Conservation (phyloP, 192 early-diverging fungal species). For the Coemansia guatemalensis region DNA sequence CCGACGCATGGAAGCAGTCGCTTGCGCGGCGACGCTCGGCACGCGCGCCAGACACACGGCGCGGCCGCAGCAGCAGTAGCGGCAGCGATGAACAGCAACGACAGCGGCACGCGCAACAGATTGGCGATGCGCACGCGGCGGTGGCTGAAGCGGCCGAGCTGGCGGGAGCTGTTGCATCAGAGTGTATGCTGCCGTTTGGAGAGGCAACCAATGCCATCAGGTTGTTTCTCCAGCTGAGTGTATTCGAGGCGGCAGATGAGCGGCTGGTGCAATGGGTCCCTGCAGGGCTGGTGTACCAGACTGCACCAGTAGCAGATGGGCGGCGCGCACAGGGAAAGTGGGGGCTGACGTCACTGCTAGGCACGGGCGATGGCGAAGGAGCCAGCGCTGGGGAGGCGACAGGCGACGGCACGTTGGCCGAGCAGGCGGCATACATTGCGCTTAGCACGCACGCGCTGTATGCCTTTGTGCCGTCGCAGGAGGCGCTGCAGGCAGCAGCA, state of each 20-base stretch:
- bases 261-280: constrained; percentile 51
- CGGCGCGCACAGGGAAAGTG: constrained; percentile 21
- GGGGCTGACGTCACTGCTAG: constrained; percentile 39
- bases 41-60: not conserved
- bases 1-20: constrained; percentile 14
- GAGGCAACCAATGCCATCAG: constrained; percentile 35
- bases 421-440: constrained; percentile 49
- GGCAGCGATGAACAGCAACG: not conserved
- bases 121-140: constrained; percentile 5
- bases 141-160: not conserved
- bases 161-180: constrained; percentile 1
- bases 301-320: constrained; percentile 11
- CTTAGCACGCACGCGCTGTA: constrained; percentile 51
- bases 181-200: constrained; percentile 30
- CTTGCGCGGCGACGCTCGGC: constrained; percentile 15
- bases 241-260: constrained; percentile 42
- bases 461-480: constrained; percentile 34
- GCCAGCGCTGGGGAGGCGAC: constrained; percentile 17
- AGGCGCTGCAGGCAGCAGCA: constrained; percentile 10
- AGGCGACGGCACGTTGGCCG: constrained; percentile 22
- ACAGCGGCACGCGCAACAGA: constrained; percentile 5
- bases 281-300: constrained; percentile 37
- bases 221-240: constrained; percentile 48
- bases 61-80: not conserved
- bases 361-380: constrained; percentile 9